Base-by-base conservation (phyloP, 73 alveolate species). In the Paramecium sonneborni region DNA sequence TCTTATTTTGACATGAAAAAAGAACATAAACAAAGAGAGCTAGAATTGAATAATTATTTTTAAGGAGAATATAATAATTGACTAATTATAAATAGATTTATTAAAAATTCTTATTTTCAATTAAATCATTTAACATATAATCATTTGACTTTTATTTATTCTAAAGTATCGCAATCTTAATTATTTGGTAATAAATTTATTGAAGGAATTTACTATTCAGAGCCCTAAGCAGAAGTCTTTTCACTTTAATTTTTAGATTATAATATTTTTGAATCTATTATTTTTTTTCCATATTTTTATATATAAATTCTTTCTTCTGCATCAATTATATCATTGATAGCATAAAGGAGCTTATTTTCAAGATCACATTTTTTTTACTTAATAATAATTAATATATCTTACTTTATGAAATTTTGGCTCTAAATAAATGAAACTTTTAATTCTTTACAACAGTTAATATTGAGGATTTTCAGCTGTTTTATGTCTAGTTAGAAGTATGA, bases 1-100 rank as follows among this genome's bases (percentile, higher is more conserved):
- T 30, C 84, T 26, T 62, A 62, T 32, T 62, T 30, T 62, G 84
- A 62, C 11, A 62, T 62, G 84, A 62, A 62, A 32, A 62, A 62
- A 32, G 84, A 62, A 62, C 9, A 62, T 11, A 62, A 62, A 62
- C 11, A 30, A 6, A 46, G 24, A 12, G 84, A 62, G 24, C 11
- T 30, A 15, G 84, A 26, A 62, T 18, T 52, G 68, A 52, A 52
- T 52, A 52, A 52, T 52, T 52, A 52, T 52, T 52, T 52, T 52
- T 52, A 52, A 52, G 68, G 14, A 52, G 68, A 52, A 0, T 52
- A n/a, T 52, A 52, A 52, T 52, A 52, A 52, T 52, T 52, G 68
- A 52, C 23, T 52, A 3, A 52, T 18, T 18, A 52, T 52, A 52
- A 52, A 5, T 18, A 6, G 11, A 52, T 18, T 18, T 52, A 52